Conservation (phyloP, 495 filamentous ascomycete genomes). For the Bombardia bombarda region DNA sequence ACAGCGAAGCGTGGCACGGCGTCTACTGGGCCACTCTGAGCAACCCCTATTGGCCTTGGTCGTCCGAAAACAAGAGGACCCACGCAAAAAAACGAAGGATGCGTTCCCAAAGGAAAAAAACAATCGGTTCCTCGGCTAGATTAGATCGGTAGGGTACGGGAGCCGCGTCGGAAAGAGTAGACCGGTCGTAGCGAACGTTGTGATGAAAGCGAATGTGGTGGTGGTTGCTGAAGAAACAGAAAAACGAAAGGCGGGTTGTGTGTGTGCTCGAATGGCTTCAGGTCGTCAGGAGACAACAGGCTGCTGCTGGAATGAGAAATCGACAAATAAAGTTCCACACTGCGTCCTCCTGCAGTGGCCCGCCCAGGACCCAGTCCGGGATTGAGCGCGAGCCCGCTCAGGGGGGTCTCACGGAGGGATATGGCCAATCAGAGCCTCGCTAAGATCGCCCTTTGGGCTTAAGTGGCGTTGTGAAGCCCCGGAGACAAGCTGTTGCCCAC, state of each 20-base stretch:
- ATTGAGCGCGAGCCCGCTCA: not conserved
- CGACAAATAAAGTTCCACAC: slow-evolving; percentile 7
- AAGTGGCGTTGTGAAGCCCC: not conserved
- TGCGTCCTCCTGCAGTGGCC: slow-evolving; percentile 3
- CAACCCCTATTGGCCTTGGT: slow-evolving; percentile 20
- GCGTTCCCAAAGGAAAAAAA: slow-evolving; percentile 4
- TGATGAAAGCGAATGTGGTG: slow-evolving; percentile 13
- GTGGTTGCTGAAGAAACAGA: slow-evolving; percentile 18
- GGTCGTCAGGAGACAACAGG: not conserved
- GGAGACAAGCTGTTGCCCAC: not conserved
- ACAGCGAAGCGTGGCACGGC: slow-evolving; percentile 14
- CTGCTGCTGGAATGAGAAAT: slow-evolving; percentile 12
- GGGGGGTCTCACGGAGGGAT: slow-evolving; percentile 1
- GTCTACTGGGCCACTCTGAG: slow-evolving; percentile 11
- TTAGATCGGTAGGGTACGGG: slow-evolving; percentile 1
- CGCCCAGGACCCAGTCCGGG: slow-evolving; percentile 6
- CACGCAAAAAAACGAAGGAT: slow-evolving; percentile 8
- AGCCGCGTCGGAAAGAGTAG: not conserved
- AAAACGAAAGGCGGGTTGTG: slow-evolving; percentile 3
- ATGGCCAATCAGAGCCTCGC: slow-evolving; percentile 13
- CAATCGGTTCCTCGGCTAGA: not conserved
- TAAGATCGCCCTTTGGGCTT: no score
- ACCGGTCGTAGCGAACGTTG: slow-evolving; percentile 10
- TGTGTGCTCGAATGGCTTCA: not conserved
- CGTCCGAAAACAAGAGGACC: slow-evolving; percentile 13